Conservation (phyloP, 306 rosid genomes). For the Macrotyloma uniflorum region DNA sequence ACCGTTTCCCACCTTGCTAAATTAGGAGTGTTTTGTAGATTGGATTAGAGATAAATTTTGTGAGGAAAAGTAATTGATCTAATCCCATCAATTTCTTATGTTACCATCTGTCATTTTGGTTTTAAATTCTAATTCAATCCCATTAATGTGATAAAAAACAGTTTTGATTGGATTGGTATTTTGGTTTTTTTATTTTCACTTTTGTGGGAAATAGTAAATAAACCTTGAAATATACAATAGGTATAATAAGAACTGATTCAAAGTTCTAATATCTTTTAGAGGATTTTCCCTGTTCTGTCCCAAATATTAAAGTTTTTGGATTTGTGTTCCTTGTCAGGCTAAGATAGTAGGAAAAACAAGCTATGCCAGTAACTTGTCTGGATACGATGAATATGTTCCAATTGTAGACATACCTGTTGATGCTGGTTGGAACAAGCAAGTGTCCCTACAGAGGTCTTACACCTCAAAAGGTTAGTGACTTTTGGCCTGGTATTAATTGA, state of each 20-base stretch:
- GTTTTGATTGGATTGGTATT: no score
- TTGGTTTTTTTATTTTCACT: no score
- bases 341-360: conserved; percentile 75
- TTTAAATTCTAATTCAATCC: neutral
- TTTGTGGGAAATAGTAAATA: no score
- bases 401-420: conserved; percentile 99
- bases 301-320: neutral
- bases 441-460: conserved; percentile 55
- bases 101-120: neutral
- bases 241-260: no score
- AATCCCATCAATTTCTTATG: neutral
- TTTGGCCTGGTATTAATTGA: conserved; percentile 14
- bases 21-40: neutral
- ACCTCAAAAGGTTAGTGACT: conserved; percentile 67
- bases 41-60: neutral
- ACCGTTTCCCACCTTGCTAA: neutral
- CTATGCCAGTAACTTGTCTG: conserved; percentile 60
- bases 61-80: neutral
- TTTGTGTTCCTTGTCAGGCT: conserved; percentile 56
- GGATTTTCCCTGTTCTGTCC: conserved; percentile 18
- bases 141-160: neutral
- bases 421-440: conserved; percentile 78
- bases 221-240: no score
- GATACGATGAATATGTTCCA: conserved; percentile 94
- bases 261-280: neutral